Conservation (phyloP, 2,329 filamentous ascomycete species). For the Penicillium sp. region DNA sequence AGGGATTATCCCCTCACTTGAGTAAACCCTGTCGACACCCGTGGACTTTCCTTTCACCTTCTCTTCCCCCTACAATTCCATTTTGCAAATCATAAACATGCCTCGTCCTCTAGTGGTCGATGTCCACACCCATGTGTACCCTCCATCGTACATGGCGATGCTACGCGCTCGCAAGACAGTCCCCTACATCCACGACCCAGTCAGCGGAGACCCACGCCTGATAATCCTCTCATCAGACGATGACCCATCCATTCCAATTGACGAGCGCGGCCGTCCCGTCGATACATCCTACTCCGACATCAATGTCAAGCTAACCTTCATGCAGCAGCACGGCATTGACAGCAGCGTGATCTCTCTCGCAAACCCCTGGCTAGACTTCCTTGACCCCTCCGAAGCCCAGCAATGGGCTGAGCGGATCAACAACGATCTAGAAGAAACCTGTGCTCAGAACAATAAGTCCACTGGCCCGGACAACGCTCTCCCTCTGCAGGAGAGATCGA, state of each 20-base stretch:
- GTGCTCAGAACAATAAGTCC: constrained; percentile 47
- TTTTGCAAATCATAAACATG: constrained; percentile 3
- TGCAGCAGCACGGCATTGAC: constrained; percentile 78
- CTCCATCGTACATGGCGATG: constrained; percentile 57
- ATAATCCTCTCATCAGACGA: constrained; percentile 49
- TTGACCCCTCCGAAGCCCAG: constrained; percentile 60
- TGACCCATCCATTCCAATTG: constrained; percentile 37
- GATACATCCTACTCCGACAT: constrained; percentile 81
- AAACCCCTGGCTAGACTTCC: constrained; percentile 92
- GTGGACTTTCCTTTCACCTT: not conserved
- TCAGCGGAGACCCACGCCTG: constrained; percentile 35
- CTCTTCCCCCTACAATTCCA: not conserved
- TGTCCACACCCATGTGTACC: constrained; percentile 63
- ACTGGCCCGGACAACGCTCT: constrained; percentile 18
- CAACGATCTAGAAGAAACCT: constrained; percentile 71
- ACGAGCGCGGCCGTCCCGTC: constrained; percentile 70
- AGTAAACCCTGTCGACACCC: not conserved
- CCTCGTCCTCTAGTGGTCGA: constrained; percentile 51
- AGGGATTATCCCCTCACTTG: constrained; percentile 2
- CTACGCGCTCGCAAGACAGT: constrained; percentile 51
- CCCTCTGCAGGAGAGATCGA: constrained; percentile 52
- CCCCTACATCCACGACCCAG: constrained; percentile 45
- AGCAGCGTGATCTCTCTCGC: constrained; percentile 83
- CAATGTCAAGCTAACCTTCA: constrained; percentile 76
- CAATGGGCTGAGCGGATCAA: constrained; percentile 68